Conservation (phyloP, 495 filamentous ascomycete genomes). For the Penicillium robsamsonii region DNA sequence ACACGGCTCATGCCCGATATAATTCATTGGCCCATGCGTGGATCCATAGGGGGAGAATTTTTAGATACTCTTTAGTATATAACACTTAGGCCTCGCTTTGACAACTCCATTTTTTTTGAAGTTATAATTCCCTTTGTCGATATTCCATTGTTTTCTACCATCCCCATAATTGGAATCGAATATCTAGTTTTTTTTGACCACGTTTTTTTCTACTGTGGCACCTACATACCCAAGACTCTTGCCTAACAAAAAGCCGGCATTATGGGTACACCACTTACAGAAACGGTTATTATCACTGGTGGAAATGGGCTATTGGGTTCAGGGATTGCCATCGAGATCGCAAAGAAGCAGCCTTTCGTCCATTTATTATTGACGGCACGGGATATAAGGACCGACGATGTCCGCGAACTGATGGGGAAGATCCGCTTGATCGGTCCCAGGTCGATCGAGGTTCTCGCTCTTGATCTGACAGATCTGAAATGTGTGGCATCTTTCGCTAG, state of each 20-base stretch:
- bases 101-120: not conserved
- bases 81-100: constrained; percentile 5
- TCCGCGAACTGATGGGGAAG: constrained; percentile 27
- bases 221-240: not conserved
- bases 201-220: not conserved
- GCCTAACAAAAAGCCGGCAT: not conserved
- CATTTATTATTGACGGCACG: constrained; percentile 40
- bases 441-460: constrained; percentile 36
- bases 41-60: constrained; percentile 1
- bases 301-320: constrained; percentile 41
- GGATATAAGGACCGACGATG: constrained; percentile 33
- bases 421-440: constrained; percentile 41
- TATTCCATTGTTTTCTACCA: constrained; percentile 1
- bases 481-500: constrained; percentile 35
- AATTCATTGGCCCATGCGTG: constrained; percentile 17
- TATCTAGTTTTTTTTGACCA: not conserved
- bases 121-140: constrained; percentile 7
- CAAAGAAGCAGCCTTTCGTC: constrained; percentile 39
- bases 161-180: constrained; percentile 6
- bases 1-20: constrained; percentile 17
- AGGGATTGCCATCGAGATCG: constrained; percentile 40
- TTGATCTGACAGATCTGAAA: constrained; percentile 37
- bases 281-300: constrained; percentile 45
- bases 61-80: constrained; percentile 10
- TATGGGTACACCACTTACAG: constrained; percentile 41